phyloP scores from a whole-genome alignment of 78 protist genomes.

The Anaeramoeba flamelloides region DNA sequence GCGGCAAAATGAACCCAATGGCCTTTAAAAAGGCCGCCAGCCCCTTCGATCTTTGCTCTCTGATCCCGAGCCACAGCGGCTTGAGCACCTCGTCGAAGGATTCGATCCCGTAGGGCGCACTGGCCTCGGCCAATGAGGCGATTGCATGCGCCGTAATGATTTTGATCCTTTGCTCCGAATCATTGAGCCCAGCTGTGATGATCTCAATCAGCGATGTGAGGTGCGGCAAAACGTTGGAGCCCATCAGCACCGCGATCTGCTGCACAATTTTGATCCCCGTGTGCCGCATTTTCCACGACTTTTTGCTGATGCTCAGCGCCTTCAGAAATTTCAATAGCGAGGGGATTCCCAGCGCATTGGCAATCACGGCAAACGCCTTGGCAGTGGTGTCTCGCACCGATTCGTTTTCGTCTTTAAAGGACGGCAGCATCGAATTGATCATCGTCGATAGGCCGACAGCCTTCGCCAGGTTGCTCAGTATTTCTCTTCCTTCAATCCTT shows the following conservation, averaged over 20 bases:
- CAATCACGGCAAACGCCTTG: slow-evolving; percentile 92
- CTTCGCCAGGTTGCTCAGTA: slow-evolving; percentile 84
- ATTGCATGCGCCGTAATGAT: slow-evolving; percentile 83
- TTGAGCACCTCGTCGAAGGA: slow-evolving; percentile 75
- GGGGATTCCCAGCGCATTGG: slow-evolving; percentile 88
- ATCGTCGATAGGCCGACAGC: slow-evolving; percentile 96
- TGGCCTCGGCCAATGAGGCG: slow-evolving; percentile 92
- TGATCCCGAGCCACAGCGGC: slow-evolving; percentile 75
- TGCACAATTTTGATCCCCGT: slow-evolving; percentile 87
- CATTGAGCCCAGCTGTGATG: slow-evolving; percentile 41
- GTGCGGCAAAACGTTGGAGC: slow-evolving; percentile 89
- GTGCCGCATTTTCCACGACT: slow-evolving; percentile 91
- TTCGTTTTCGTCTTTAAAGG: slow-evolving; percentile 40
- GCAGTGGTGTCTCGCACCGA: slow-evolving; percentile 95
- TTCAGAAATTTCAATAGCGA: slow-evolving; percentile 80
- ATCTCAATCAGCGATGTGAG: slow-evolving; percentile 60
- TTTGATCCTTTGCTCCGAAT: slow-evolving; percentile 40
- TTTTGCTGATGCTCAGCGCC: slow-evolving; percentile 82
- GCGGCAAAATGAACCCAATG: slow-evolving; percentile 92
- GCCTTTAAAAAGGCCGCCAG: slow-evolving; percentile 91
- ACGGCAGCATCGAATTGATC: slow-evolving; percentile 87
- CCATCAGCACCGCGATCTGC: slow-evolving; percentile 88
- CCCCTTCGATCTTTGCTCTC: slow-evolving; percentile 63
- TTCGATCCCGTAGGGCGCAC: slow-evolving; percentile 89
- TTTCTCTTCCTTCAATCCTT: slow-evolving; percentile 88